Evolutionary conservation across 345 rosid species (phyloP), one percentile per base, ranked within the genome.

Genomic region (Populus davidiana): DNA sequence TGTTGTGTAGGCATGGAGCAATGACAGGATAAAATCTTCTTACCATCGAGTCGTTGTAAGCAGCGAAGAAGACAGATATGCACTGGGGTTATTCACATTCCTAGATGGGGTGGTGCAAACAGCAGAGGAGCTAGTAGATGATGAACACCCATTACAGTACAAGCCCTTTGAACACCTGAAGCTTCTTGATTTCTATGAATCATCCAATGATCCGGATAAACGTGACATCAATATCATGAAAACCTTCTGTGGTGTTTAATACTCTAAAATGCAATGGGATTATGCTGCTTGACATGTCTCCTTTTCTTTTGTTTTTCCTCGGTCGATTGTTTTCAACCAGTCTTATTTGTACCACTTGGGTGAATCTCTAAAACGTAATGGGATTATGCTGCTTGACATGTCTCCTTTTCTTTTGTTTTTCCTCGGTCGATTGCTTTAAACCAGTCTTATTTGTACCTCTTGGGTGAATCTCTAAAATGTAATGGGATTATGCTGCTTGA

Each of bases 1-100:
- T 27, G 20, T 43, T 20, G 13, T 43, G 75, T 23, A 93, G 98
- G 98, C 89, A 20, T 94, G 97, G 98, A 92, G 94, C 81, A 94
- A 94, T 59, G 93, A 89, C 71, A 85, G 89, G 65, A 86, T 94
- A 76, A 78, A 75, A 43, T 49, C 93, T 0, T 80, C 89, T 71
- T 86, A 83, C 68, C 95, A 94, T 50, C 77, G 90, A 78, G 98
- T 94, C 9, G 84, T 80, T 33, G 80, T 89, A 77, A 84, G 77
- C 17, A 82, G 89, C 5, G 78, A 80, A 16, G 89, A 85, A 80
- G 75, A 66, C 35, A 83, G 98, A 78, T 92, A 89, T 36, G 77
- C 98, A 1, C 49, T 90, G 2, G 95, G 92, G 1, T 49, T 87
- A 29, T 92, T 92, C 78, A 76, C 94, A 29, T 90, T 90, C 79